phyloP scores from a whole-genome alignment of 2,329 filamentous ascomycete species.

The Cucurbitaria berberidis region DNA sequence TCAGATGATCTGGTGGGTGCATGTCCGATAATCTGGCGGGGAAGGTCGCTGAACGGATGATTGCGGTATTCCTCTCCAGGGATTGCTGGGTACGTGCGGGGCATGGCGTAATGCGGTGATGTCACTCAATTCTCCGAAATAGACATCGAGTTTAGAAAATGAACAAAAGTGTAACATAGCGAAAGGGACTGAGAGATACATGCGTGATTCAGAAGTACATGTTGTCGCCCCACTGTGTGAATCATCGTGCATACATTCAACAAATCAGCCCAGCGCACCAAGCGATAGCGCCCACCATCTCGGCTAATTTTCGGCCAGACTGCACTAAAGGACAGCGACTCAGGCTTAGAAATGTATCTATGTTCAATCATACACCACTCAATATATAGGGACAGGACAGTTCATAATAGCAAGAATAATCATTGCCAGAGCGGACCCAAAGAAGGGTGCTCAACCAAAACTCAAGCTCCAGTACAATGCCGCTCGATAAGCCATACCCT shows the following conservation, averaged over 20 bases:
- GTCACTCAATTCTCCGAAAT: too few relatives aligned
- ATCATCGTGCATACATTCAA: neutral
- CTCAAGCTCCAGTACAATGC: constrained; percentile 5
- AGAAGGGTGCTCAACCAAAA: neutral
- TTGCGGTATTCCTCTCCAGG: neutral
- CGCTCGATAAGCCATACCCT: constrained; percentile 2
- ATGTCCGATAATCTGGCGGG: neutral
- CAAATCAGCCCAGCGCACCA: neutral
- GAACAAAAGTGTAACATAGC: neutral
- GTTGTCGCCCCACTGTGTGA: neutral
- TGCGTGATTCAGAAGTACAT: too few relatives aligned
- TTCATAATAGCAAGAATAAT: neutral
- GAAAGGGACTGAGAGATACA: neutral
- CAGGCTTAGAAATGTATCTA: neutral
- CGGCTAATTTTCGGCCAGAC: neutral
- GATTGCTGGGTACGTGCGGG: neutral
- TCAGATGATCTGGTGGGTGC: neutral
- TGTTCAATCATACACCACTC: neutral
- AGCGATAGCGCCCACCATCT: neutral
- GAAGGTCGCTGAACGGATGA: neutral
- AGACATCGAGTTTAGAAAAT: too few relatives aligned
- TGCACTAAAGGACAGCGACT: neutral
- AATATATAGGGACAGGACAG: neutral
- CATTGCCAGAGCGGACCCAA: neutral
- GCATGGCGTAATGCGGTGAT: neutral